Evolutionary conservation across 192 early-diverging fungal genomes (phyloP).

Genomic region (Mortierella claussenii): DNA sequence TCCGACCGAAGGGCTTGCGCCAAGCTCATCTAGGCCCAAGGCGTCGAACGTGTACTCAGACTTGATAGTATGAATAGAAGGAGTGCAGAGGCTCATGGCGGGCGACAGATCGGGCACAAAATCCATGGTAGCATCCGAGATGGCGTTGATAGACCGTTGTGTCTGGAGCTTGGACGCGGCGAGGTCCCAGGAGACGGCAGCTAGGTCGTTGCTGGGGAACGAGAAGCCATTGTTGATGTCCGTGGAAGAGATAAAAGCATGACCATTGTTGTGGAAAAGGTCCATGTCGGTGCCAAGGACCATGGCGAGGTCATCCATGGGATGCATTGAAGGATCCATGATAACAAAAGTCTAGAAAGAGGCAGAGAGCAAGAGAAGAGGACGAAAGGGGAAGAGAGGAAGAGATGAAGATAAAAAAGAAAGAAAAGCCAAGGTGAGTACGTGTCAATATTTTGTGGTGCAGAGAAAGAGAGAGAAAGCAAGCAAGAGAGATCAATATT

Average conservation of each 20-base stretch:
- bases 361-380: no score
- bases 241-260: conserved; percentile 4
- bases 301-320: conserved; percentile 1
- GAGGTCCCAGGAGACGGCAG: conserved; percentile 20
- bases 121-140: conserved; percentile 4
- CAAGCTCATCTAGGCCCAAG: conserved; percentile 33
- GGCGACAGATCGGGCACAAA: conserved; percentile 43
- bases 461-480: no score
- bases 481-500: no score
- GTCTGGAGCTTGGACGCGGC: conserved; percentile 12
- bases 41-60: conserved; percentile 27
- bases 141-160: not conserved
- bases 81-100: conserved; percentile 26
- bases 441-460: no score
- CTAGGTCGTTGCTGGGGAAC: conserved; percentile 14
- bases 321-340: no score
- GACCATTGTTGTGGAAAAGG: conserved; percentile 19
- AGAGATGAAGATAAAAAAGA: no score
- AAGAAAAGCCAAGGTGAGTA: no score
- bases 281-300: not conserved
- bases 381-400: no score
- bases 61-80: conserved; percentile 8
- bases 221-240: conserved; percentile 12
- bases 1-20: conserved; percentile 22
- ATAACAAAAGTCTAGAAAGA: no score